Evolutionary conservation across 2,329 filamentous ascomycete species (phyloP).

Genomic region (Fusarium anthophilum): DNA sequence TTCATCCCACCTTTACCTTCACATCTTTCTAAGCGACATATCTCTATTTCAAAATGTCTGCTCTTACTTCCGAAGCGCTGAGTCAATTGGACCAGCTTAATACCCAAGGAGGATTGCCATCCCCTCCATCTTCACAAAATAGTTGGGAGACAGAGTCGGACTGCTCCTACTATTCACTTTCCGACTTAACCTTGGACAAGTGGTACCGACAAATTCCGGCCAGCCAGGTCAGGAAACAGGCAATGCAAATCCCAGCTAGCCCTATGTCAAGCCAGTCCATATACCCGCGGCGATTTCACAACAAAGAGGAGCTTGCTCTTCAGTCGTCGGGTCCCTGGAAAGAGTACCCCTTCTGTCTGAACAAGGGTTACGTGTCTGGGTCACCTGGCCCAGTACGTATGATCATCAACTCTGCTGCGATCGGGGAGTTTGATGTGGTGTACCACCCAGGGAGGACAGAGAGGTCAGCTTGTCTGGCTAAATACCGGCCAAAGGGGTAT

Average conservation of each 20-base stretch:
- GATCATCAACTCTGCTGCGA: neutral
- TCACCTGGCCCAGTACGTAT: slow-evolving; percentile 14
- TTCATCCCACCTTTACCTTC: neutral
- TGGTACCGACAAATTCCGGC: slow-evolving; percentile 14
- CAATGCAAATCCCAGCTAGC: neutral
- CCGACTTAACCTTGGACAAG: neutral
- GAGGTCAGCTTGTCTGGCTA: neutral
- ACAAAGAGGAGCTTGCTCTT: slow-evolving; percentile 2
- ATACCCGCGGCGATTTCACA: slow-evolving; percentile 5
- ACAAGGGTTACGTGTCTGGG: neutral
- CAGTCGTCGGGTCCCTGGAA: neutral
- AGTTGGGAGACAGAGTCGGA: slow-evolving; percentile 7
- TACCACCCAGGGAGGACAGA: neutral
- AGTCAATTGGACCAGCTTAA: neutral
- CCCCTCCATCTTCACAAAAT: neutral
- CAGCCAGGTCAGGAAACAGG: slow-evolving; percentile 12
- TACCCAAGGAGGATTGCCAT: neutral
- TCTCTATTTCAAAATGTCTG: neutral
- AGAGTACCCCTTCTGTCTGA: slow-evolving; percentile 19
- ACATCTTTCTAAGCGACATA: too few species aligned
- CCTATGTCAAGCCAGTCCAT: neutral
- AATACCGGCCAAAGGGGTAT: slow-evolving; percentile 19
- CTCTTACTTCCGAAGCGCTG: neutral
- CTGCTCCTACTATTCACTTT: slow-evolving; percentile 18
- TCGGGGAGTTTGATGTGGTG: neutral